Evolutionary conservation across 352 stramenopile species (phyloP), one percentile per base, ranked within the genome.

Genomic region (Phytophthora citrophthora): DNA sequence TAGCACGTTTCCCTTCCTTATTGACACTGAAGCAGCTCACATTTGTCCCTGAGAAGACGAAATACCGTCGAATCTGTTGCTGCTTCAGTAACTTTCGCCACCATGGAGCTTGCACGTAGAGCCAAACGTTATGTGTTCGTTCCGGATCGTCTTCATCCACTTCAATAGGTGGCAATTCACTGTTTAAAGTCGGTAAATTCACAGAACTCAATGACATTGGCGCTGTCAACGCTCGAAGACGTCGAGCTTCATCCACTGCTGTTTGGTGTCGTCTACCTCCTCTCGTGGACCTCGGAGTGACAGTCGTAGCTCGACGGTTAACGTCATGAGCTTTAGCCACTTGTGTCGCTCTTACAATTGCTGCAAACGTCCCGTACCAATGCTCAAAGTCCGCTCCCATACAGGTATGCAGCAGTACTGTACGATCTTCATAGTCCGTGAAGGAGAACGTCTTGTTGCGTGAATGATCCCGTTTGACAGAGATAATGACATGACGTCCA

Each of bases 21-120:
- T 88, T 88, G 10, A 85, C 68, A 36, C 54, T 64, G 55, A 88
- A 88, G 54, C 73, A 81, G 71, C 78, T 83, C 34, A 85, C 46
- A 10, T 40, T 80, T 15, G 49, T 58, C 2, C 65, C 70, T 5
- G 68, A 81, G 46, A 86, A 68, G 32, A 84, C 76, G 18, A 85
- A 78, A 53, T 82, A 81, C 18, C 56, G 50, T 31, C 68, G 32
- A 23, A 70, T 54, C 0, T 52, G 52, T 11, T 62, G 44, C 48
- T 55, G 38, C 18, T 60, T 16, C 36, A 75, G 16, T 24, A 70
- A 34, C 15, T 70, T 53, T 7, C 47, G 48, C 77, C 77, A 87
- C 75, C 73, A 79, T 12, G 73, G 61, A n/a, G 56, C 64, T 27
- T 74, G 36, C 23, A 81, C 20, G n/a, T 75, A 72, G 5, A 87